A percentile compares a stretch with the other conserved stretches of the same genome.
Conservation (phyloP, 1,284 basidiomycete genomes). For the Cryptococcus sp. region DNA sequence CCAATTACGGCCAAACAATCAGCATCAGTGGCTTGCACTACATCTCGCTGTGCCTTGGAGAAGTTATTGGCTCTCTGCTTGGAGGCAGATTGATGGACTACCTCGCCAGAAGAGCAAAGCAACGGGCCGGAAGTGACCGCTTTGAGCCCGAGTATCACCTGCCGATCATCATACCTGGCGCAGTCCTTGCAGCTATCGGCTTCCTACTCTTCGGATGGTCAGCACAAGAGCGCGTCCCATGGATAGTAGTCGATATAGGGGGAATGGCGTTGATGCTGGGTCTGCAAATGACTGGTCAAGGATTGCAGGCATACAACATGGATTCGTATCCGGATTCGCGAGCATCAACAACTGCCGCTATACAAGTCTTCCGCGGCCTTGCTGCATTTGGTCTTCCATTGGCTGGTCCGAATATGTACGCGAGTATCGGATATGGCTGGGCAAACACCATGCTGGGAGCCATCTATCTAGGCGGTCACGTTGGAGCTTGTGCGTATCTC, state of each 20-base stretch:
- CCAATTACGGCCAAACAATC: conserved; percentile 4
- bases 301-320: conserved; percentile 8
- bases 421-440: conserved; percentile 3
- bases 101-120: conserved; percentile 6
- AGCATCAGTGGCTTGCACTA: conserved; percentile 8
- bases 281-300: conserved; percentile 6
- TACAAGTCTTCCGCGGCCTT: conserved; percentile 6
- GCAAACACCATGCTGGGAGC: neutral
- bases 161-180: conserved; percentile 8
- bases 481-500: too few relatives aligned
- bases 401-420: conserved; percentile 5
- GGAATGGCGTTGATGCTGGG: conserved; percentile 2
- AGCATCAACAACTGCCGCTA: conserved; percentile 3
- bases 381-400: conserved; percentile 5
- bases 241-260: conserved; percentile 1
- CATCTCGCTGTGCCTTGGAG: conserved; percentile 3
- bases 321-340: conserved; percentile 6
- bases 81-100: conserved; percentile 8
- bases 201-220: conserved; percentile 9
- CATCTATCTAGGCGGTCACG: too few relatives aligned
- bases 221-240: conserved; percentile 2
- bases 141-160: conserved; percentile 10
- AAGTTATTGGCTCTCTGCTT: conserved; percentile 5
- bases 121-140: neutral
- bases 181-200: neutral